Percentiles rank a stretch among this genome's conserved stretches.
phyloP scores from a whole-genome alignment of 108 stramenopile genomes.

The Parmales sp. region DNA sequence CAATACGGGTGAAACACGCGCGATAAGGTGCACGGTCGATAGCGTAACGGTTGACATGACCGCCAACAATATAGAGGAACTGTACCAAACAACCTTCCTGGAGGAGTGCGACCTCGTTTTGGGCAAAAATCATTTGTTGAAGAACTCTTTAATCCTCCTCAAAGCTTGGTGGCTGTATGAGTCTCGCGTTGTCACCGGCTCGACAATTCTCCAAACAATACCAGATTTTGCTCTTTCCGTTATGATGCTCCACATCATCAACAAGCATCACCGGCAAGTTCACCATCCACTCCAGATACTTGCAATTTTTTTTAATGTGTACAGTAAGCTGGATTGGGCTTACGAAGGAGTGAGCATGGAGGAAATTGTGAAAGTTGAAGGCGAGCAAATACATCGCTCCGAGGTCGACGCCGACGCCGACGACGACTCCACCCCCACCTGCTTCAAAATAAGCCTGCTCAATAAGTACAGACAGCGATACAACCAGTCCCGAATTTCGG shows the following conservation, averaged over 20 bases:
- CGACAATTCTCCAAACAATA: slow-evolving; percentile 26
- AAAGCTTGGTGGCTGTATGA: slow-evolving; percentile 39
- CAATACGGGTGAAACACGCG: slow-evolving; percentile 25
- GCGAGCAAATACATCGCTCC: neutral
- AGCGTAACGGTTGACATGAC: slow-evolving; percentile 31
- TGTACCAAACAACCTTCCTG: slow-evolving; percentile 24
- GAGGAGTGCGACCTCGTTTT: slow-evolving; percentile 27
- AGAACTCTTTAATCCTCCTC: slow-evolving; percentile 24
- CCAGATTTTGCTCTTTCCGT: slow-evolving; percentile 21
- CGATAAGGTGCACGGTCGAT: slow-evolving; percentile 31
- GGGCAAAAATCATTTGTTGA: slow-evolving; percentile 29
- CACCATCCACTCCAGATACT: slow-evolving; percentile 24
- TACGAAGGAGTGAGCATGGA: neutral
- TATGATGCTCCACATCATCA: slow-evolving; percentile 24
- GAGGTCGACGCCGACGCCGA: neutral
- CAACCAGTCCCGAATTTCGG: slow-evolving; percentile 16
- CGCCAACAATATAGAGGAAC: slow-evolving; percentile 26
- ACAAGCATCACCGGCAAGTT: slow-evolving; percentile 27
- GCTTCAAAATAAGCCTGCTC: slow-evolving; percentile 22
- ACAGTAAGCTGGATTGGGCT: slow-evolving; percentile 3
- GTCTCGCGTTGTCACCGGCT: slow-evolving; percentile 26
- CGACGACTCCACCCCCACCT: neutral
- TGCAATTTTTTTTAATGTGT: neutral
- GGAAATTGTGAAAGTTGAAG: neutral
- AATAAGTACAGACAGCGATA: slow-evolving; percentile 26